Evolutionary conservation across 805 yeast genomes (phyloP), one percentile per base, ranked within the genome.

Genomic region (Candida methanosorbosa): DNA sequence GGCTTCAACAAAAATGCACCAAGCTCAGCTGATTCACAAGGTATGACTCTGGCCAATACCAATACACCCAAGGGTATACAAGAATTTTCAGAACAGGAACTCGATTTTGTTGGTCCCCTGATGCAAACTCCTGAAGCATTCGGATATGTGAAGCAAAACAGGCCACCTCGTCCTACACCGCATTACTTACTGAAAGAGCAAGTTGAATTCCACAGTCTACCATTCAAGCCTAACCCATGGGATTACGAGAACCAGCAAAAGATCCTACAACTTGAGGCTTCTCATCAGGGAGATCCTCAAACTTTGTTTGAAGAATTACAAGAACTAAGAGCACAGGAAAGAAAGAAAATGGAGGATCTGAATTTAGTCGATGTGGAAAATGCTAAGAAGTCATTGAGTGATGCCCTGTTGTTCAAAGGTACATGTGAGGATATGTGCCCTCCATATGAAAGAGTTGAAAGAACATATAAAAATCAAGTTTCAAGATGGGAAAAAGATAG

Each of bases 361-460:
- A 94, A 94, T 1, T 61, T 86, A 4, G 96, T 92, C 3, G 98
- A 92, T 55, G 80, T 78, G 30, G 95, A 85, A 43, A 87, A 86
- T 42, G 75, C 73, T 0, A 74, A 86, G 28, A 86, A 87, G 56
- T 78, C 80, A 36, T 64, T 92, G n/a, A 78, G 74, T 40, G 94
- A 90, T 40, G 98, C 97, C 2, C 85, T 92, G 34, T 56, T 70
- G 2, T 92, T 92, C 51, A 73, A 75, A 38, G 99, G 99, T 3
- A 72, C 94, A 1, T 92, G 98, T 56, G 54, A 64, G 29, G 95
- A 86, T 41, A 92, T 90, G 97, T 92, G 98, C 56, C 97, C 99
- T 0, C 73, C 75, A 0, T 90, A 79, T 59, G 98, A 92, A 59
- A 70, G 97, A 47, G 81, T 88, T 1, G 71, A 95, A 51, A 71